Evolutionary conservation across 441 rosid species (phyloP), one percentile per base, ranked within the genome.

Genomic region (Arabidopsis lyrata): DNA sequence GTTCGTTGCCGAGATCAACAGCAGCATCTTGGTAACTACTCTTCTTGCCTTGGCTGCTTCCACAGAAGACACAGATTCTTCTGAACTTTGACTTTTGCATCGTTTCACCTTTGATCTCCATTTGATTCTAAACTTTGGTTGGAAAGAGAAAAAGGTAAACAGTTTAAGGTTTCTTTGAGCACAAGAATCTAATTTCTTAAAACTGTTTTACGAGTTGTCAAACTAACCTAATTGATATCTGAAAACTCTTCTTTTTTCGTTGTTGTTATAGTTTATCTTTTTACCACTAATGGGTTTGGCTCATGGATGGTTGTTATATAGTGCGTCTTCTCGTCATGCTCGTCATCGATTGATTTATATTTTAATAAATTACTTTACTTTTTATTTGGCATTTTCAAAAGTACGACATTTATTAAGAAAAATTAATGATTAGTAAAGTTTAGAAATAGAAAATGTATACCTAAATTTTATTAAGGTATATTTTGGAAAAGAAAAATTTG

Each of bases 21-120:
- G 99, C 99, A 81, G 99, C 97, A 83, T 86, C 97, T 81, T 95
- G 97, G 75, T 95, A 95, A 81, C 91, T 92, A 63, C 83, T 89
- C 82, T 92, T 95, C 86, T 89, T 95, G 68, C 99, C 99, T 61
- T 87, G 93, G 83, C 97, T 95, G 74, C 99, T 92, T 64, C 99
- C 99, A 79, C 99, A 95, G 73, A 95, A 95, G 62, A 95, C 99
- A 82, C 99, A 95, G 75, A 95, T 85, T 82, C 97, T 90, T 78
- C 77, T 79, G 84, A 95, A 95, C 84, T 78, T 95, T 54, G 99
- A 95, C 65, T 39, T 83, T 69, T 82, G 83, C 41, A 78, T 81
- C 38, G 61, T 68, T 57, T 83, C 86, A 76, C 80, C 84, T 71
- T 61, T 83, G 34, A 83, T 65, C 83, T 86, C 95, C 96, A 52